Base-by-base conservation (phyloP, 495 filamentous ascomycete species). In the Aspergillus bridgeri region DNA sequence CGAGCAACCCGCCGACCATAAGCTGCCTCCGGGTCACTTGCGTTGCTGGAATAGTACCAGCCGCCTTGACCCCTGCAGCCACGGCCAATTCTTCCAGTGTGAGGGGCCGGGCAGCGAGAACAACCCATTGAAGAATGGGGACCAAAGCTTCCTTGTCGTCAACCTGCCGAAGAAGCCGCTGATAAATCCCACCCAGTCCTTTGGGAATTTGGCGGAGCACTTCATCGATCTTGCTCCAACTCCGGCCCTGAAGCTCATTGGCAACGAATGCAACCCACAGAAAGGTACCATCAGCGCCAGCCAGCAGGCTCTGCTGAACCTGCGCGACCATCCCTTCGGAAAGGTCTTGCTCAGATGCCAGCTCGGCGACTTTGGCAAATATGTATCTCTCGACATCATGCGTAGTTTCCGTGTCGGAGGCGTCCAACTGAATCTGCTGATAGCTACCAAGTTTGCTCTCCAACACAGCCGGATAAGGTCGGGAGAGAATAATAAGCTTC, bases 231-330 rank as follows among this genome's bases (percentile, higher is more conserved):
- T 61, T 57, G 33, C 33, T 38, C 33, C 33, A 38, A 38, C 33
- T 38, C 33, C 33, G 13, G 33, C 33, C 33, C 33, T 38, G 24
- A 29, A 80, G 67, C 60, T 75, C 74, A 43, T 74, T 61, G 15
- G 70, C 65, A 44, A 76, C 74, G 29, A 78, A 72, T 13, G 70
- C 73, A 46, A 80, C 69, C 71, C 75, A 80, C 22, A 79, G 58
- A 58, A 80, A 80, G 51, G 74, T 78, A 13, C 76, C 72, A 42
- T 76, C 58, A 13, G 77, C 65, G 47, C 72, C 60, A 29, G 60
- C 64, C 19, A 70, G 46, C 54, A 80, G 62, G 23, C 48, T 45
- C 24, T 67, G 33, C 48, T 63, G 57, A 52, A 79, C 62, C 8
- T 65, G 64, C 22, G 52, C 49, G 22, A 56, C 47, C 61, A 68